These are phyloP conservation scores for Acanthamoeba castellanii DNA, from an alignment of 208 protist genomes.

Conservation along the genomic window DNA sequence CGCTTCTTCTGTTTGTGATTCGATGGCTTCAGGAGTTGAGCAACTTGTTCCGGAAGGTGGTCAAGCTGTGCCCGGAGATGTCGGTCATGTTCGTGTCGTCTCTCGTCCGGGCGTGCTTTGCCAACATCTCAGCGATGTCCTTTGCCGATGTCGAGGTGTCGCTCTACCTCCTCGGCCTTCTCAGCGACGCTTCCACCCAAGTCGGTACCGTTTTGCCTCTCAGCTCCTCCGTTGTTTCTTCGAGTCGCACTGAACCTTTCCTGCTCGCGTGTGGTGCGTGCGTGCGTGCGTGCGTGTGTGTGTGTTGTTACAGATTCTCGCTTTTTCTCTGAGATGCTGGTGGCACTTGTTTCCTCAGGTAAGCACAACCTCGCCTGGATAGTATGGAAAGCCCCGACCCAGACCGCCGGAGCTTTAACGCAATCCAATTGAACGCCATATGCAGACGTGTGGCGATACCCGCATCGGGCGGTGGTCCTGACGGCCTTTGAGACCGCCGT, in stretches of 20 bases:
- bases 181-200: background rate
- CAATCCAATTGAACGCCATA: background rate
- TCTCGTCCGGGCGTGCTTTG: slow-evolving; percentile 6
- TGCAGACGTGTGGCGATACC: slow-evolving; percentile 59
- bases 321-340: slow-evolving; percentile 46
- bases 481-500: slow-evolving; percentile 29
- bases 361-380: background rate
- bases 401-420: background rate
- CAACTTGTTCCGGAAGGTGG: slow-evolving; percentile 28
- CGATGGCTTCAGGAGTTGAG: background rate
- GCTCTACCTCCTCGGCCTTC: slow-evolving; percentile 1
- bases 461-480: slow-evolving; percentile 39
- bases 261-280: background rate
- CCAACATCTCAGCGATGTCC: slow-evolving; percentile 2
- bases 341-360: slow-evolving; percentile 12
- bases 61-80: slow-evolving; percentile 30
- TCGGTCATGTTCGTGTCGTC: slow-evolving; percentile 20
- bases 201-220: background rate
- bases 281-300: background rate
- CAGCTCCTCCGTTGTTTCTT: background rate
- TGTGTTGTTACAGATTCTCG: background rate
- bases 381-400: too few species aligned
- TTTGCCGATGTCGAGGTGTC: slow-evolving; percentile 50
- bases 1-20: background rate
- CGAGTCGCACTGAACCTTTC: background rate